Percentiles rank a stretch among this genome's conserved stretches.
Evolutionary conservation across 306 rosid species (phyloP).

Genomic region (Styphnolobium japonicum): DNA sequence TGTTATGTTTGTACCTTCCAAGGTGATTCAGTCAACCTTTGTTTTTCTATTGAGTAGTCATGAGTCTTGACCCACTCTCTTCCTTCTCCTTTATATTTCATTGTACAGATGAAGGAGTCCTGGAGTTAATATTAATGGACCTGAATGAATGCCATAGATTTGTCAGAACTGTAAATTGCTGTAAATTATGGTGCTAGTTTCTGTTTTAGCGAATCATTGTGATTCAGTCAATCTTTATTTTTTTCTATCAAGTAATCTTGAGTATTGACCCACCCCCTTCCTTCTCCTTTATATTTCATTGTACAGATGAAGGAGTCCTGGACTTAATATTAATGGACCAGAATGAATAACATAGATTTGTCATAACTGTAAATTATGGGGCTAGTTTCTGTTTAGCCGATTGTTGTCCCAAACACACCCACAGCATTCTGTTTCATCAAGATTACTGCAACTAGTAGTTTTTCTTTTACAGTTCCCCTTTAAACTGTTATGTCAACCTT

Average conservation of each 20-base stretch:
- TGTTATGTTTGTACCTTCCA: constrained; percentile 83
- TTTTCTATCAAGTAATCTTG: background rate
- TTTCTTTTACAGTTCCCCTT: background rate
- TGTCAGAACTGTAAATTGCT: background rate
- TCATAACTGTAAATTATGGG: background rate
- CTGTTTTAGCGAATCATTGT: constrained; percentile 11
- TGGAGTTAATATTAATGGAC: constrained; percentile 14
- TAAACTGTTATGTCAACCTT: background rate
- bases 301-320: background rate
- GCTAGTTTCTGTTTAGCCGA: background rate
- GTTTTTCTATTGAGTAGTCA: background rate
- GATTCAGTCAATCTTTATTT: background rate
- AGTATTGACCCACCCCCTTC: background rate
- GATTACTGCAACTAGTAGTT: background rate
- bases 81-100: background rate
- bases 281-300: background rate
- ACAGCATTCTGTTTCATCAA: background rate
- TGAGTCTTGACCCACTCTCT: background rate
- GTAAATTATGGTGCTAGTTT: constrained; percentile 1
- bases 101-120: background rate
- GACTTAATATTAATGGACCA: constrained; percentile 1
- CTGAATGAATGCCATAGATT: background rate
- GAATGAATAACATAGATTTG: constrained; percentile 4
- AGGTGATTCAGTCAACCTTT: constrained; percentile 47
- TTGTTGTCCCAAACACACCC: background rate